phyloP scores from a whole-genome alignment of 306 rosid species.

The Argentina anserina region DNA sequence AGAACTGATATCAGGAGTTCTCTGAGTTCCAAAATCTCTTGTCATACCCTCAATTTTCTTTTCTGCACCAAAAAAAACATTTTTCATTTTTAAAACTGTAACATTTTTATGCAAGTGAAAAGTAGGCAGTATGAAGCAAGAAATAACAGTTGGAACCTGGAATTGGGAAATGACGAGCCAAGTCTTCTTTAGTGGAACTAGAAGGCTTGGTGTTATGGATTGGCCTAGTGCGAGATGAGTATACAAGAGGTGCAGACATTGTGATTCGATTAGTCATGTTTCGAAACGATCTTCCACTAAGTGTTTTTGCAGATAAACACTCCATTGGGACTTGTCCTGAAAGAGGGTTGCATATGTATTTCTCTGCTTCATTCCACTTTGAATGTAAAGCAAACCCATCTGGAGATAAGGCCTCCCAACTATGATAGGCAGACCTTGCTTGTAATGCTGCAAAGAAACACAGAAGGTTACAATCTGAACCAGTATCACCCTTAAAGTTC shows the following conservation, averaged over 20 bases:
- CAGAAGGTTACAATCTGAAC: constrained; percentile 13
- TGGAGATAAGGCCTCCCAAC: constrained; percentile 78
- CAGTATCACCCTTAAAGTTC: background rate
- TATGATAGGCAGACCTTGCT: constrained; percentile 52
- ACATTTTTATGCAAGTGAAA: background rate
- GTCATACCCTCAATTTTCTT: constrained; percentile 49
- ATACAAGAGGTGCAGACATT: constrained; percentile 68
- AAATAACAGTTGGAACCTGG: constrained; percentile 48
- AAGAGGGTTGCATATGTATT: constrained; percentile 83
- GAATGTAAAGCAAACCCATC: constrained; percentile 91
- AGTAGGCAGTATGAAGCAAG: background rate
- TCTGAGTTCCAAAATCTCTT: constrained; percentile 84
- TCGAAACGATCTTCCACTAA: constrained; percentile 74
- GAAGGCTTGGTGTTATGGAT: constrained; percentile 47
- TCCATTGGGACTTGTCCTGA: constrained; percentile 93
- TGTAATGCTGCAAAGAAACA: constrained; percentile 65
- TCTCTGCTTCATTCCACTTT: constrained; percentile 98
- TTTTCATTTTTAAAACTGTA: background rate
- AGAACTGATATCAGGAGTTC: constrained; percentile 57
- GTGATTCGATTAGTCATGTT: constrained; percentile 54
- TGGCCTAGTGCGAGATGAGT: constrained; percentile 42
- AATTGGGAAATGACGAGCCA: constrained; percentile 41
- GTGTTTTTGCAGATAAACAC: constrained; percentile 91
- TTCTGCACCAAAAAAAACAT: constrained; percentile 43
- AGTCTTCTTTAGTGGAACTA: constrained; percentile 36